Base-by-base conservation (phyloP, 768 basidiomycete genomes). In the Naematelia aurantialba region DNA sequence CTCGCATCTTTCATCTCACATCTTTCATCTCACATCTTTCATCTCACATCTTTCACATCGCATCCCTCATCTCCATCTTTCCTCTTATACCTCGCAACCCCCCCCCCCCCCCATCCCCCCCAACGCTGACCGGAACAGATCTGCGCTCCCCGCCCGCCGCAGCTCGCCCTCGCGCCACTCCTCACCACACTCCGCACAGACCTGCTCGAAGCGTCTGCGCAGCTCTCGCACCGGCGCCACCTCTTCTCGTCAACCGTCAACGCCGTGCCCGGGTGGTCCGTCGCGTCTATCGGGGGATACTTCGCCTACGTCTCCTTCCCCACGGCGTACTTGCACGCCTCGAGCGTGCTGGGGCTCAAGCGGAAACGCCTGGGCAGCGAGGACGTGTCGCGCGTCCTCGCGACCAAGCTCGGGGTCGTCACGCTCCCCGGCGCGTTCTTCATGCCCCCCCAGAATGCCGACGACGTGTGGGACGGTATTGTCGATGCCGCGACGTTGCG, bases 121-220 rank as follows among this genome's bases (percentile, higher is more conserved):
- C n/a, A n/a, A n/a, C n/a, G n/a, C n/a, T n/a, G 34, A 8, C 34
- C 17, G 34, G 8, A 19, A 19, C 45, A 78, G 76, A 86, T 89
- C 39, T 91, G 89, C 68, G 80, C 89, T 0, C 87, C 89, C 11
- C 82, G 87, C 5, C 82, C 87, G 0, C 80, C 86, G 14, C 90
- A 92, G 67, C 71, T 84, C 8, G 88, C 87, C 0, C 80, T 91
- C 5, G 64, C 69, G 0, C 78, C 82, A 17, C 78, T 88, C 2
- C 77, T 91, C 1, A 79, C 82, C 0, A 58, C 74, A 0, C 81
- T 89, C 11, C 78, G 85, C 0, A 60, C 76, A 0, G 85, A 83
- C 65, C 81, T 90, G n/a, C 65, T 66, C 4, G 74, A 72, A 4
- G 83, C 81, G 2, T 83, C 85, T n/a, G 60, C 60, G 5, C 80